Conservation (phyloP, 2,329 filamentous ascomycete species). For the Cytospora chrysosperma region DNA sequence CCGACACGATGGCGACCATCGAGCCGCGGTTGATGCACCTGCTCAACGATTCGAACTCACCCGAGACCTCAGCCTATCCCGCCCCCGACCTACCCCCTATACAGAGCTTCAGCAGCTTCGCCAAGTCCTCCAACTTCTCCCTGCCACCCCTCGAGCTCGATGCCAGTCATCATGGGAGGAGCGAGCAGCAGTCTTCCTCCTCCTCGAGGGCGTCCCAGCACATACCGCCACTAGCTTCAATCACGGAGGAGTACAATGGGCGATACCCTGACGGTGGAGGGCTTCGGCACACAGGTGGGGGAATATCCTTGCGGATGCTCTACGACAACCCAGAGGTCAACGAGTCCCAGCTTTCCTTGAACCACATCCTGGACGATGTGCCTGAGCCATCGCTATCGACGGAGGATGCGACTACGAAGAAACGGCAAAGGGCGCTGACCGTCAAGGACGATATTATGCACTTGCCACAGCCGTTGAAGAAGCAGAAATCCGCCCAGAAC, state of each 20-base stretch:
- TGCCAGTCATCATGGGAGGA: constrained; percentile 35
- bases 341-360: constrained; percentile 44
- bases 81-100: constrained; percentile 56
- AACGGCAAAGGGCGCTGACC: constrained; percentile 48
- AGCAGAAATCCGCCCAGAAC: constrained; percentile 57
- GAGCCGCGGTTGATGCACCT: constrained; percentile 66
- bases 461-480: constrained; percentile 63
- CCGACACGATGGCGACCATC: constrained; percentile 61
- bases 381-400: constrained; percentile 32
- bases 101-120: constrained; percentile 44
- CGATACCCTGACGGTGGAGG: constrained; percentile 18
- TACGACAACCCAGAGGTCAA: constrained; percentile 39
- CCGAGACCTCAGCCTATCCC: constrained; percentile 35
- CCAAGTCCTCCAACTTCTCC: constrained; percentile 44
- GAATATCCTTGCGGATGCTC: constrained; percentile 39
- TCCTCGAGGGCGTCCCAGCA: constrained; percentile 27
- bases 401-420: constrained; percentile 50
- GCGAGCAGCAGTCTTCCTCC: constrained; percentile 36
- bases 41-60: constrained; percentile 56
- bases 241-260: constrained; percentile 23
- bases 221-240: constrained; percentile 29
- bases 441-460: constrained; percentile 63
- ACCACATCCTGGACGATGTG: constrained; percentile 47
- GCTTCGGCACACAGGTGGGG: constrained; percentile 20
- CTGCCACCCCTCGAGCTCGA: constrained; percentile 55